Evolutionary conservation across 768 basidiomycete genomes (phyloP), one percentile per base, ranked within the genome.

Genomic region (Scleroderma citrinum): DNA sequence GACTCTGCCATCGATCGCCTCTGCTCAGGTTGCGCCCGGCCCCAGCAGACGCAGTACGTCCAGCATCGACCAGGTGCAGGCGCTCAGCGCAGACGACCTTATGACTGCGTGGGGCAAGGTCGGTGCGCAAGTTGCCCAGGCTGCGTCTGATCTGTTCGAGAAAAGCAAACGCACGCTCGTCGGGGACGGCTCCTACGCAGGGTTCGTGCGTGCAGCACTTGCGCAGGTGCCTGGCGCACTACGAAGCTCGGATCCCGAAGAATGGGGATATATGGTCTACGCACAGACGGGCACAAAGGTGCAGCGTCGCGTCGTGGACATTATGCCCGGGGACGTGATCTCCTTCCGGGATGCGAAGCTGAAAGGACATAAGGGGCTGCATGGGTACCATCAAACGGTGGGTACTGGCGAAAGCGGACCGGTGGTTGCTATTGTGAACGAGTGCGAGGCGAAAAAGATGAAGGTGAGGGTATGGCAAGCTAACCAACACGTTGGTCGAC

Each of bases 381-480:
- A 85, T 39, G 71, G 74, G 44, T 95, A 96, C 63, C 74, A 76
- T 48, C 82, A 83, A 66, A 69, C 62, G 13, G 75, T 71, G 8
- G 81, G 80, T 3, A 74, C 64, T 34, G 74, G 75, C 4, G 78
- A 76, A 36, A 61, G 63, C 11, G 71, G 72, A 4, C 77, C 81
- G 20, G 56, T 91, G 6, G 71, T 89, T 31, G 93, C 85, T 8
- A 70, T 96, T 39, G 79, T 94, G 46, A 76, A 74, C 42, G 92
- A 94, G 61, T 87, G 84, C 62, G 93, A 96, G 57, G 66, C 69
- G 34, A 92, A 89, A 79, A 94, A 93, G 73, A 78, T 77, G 52
- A 96, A 96, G 72, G 72, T 93, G 46, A 78, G 76, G 63, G 81
- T 89, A 38, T 85, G 85, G 64, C 90, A 94, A 64, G 92, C 92